Base-by-base conservation (phyloP, 345 rosid genomes). In the Capsella bursapastoris region DNA sequence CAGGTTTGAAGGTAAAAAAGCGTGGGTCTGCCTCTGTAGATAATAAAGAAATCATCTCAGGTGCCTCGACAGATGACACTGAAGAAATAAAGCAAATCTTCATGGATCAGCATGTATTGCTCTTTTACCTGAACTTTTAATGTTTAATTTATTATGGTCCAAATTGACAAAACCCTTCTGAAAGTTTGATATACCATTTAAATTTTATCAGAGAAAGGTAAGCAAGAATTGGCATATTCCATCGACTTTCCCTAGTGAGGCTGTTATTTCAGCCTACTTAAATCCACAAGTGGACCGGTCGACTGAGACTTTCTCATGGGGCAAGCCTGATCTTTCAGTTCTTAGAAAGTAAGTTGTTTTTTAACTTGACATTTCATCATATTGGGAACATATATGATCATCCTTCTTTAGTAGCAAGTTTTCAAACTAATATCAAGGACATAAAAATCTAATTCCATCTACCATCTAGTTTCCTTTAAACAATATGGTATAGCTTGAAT, bases 161-260 rank as follows among this genome's bases (percentile, higher is more conserved):
- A 41, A 49, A 12, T 7, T 31, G 62, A 34, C 48, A n/a, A 16
- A 63, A 34, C 48, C 47, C 35, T 67, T 60, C 14, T 15, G 13
- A 65, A 45, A 6, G 47, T 50, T 22, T 73, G 15, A 76, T 28
- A 71, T 28, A 25, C 38, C 2, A 38, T 66, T 43, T 69, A n/a
- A 49, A 72, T 58, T 66, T 43, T 69, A 25, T 16, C 79, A 94
- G 98, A 90, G 98, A 82, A 94, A 94, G 69, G 96, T 91, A 77
- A 94, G 98, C 90, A 94, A 94, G 84, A 94, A 94, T 78, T 94
- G 99, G 99, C 91, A 94, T 73, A 79, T 94, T 78, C 97, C 99
- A 59, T 63, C 85, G 38, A 84, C 90, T 68, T 94, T 94, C 76
- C 99, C 99, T 34, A 94, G 97, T 76, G 97, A 87, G 76, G 87